Percentiles rank a stretch among this genome's conserved stretches.
Evolutionary conservation across 129 eudicot genomes (phyloP).

Genomic region (Flaveria sonorensis): DNA sequence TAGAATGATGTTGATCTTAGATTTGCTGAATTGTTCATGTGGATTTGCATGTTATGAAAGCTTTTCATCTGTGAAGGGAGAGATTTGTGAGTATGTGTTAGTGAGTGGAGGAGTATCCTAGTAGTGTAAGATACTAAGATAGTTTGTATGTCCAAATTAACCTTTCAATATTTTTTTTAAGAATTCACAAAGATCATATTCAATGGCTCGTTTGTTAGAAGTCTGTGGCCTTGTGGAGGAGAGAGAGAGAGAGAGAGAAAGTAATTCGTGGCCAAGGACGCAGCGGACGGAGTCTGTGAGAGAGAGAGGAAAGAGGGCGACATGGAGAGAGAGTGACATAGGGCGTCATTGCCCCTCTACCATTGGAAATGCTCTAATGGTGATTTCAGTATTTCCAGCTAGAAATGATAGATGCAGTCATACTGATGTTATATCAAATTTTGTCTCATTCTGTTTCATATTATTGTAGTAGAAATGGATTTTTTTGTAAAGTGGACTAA

Average conservation of each 20-base stretch:
- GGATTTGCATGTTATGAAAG: not conserved
- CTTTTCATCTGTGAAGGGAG: not conserved
- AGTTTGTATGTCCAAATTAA: slow-evolving; percentile 8
- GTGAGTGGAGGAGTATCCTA: not conserved
- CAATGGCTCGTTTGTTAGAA: too few species aligned
- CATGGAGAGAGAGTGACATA: too few species aligned
- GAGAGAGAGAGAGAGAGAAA: too few species aligned
- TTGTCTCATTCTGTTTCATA: not conserved
- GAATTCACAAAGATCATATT: not conserved
- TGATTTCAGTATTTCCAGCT: slow-evolving; percentile 1
- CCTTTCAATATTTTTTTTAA: slow-evolving; percentile 15
- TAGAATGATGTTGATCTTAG: not conserved
- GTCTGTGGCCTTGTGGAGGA: too few species aligned
- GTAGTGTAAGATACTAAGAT: slow-evolving; percentile 18
- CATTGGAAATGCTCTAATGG: not conserved
- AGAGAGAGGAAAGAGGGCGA: too few species aligned
- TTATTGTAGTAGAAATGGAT: not conserved
- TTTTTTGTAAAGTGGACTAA: not conserved
- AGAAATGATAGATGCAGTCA: slow-evolving; percentile 13
- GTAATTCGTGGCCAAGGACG: too few species aligned
- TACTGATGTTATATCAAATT: not conserved
- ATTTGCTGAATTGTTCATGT: slow-evolving; percentile 6
- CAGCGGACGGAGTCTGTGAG: too few species aligned
- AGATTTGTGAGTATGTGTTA: not conserved
- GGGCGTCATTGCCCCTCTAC: too few species aligned